These are phyloP conservation scores for Tilletia indica DNA, from an alignment of 1,284 basidiomycete species.

Conservation along the genomic window DNA sequence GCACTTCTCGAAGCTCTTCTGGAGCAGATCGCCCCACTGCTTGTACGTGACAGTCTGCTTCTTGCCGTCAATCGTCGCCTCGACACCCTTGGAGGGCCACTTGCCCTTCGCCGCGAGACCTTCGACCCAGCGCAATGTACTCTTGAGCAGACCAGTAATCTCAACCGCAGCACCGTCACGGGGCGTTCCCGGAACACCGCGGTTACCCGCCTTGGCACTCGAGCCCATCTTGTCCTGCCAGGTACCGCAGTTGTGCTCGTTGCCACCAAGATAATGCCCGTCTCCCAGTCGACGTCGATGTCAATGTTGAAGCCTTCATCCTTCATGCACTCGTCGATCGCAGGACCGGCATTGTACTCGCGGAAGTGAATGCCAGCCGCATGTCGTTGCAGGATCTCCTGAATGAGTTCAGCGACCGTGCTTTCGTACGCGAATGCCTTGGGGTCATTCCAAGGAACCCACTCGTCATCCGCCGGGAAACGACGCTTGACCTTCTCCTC, in stretches of 20 bases:
- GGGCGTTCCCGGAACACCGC: constrained; percentile 89
- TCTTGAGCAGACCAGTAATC: constrained; percentile 89
- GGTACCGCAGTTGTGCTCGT: constrained; percentile 57
- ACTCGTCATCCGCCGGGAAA: constrained; percentile 89
- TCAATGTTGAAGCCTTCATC: constrained; percentile 91
- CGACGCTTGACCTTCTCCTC: constrained; percentile 79
- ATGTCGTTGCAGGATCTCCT: constrained; percentile 93
- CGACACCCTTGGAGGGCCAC: constrained; percentile 79
- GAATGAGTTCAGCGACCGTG: constrained; percentile 86
- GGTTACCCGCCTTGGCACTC: constrained; percentile 73
- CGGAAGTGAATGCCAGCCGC: constrained; percentile 88
- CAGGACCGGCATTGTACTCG: constrained; percentile 92
- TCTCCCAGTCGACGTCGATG: constrained; percentile 89
- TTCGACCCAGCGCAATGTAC: constrained; percentile 83
- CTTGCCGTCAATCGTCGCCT: constrained; percentile 70
- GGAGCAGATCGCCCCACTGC: constrained; percentile 83
- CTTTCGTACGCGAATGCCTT: constrained; percentile 61
- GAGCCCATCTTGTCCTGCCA: constrained; percentile 54
- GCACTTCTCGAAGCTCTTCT: constrained; percentile 79
- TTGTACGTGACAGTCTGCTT: constrained; percentile 77
- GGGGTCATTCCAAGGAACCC: constrained; percentile 86
- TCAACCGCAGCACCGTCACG: constrained; percentile 93
- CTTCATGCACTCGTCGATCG: constrained; percentile 92
- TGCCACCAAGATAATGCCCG: constrained; percentile 85
- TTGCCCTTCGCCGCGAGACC: constrained; percentile 67